These are phyloP conservation scores for Canna indica DNA, from an alignment of 176 grass and related monocot species.

Conservation along the genomic window DNA sequence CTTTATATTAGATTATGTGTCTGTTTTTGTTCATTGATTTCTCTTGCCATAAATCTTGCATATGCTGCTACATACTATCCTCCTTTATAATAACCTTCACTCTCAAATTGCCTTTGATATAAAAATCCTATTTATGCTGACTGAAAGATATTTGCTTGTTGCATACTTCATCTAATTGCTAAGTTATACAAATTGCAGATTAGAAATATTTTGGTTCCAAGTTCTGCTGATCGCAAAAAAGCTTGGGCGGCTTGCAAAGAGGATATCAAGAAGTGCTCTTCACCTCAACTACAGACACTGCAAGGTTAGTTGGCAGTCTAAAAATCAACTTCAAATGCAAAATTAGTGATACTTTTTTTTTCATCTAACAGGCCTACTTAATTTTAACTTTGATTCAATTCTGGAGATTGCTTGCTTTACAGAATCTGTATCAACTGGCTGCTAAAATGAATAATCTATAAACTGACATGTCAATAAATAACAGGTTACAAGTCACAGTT, in stretches of 20 bases:
- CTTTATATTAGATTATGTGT: too few species aligned
- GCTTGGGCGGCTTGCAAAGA: conserved; percentile 65
- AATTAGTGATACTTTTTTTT: conserved; percentile 1
- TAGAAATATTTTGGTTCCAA: conserved; percentile 72
- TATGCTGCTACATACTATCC: too few species aligned
- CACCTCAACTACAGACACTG: conserved; percentile 46
- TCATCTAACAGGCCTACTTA: too few species aligned
- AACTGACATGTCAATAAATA: background rate
- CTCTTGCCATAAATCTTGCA: too few species aligned
- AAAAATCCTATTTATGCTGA: background rate
- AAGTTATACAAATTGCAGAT: conserved; percentile 32
- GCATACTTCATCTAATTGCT: background rate
- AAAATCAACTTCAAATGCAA: background rate
- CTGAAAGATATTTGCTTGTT: background rate
- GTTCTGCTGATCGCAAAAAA: conserved; percentile 42
- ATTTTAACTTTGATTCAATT: background rate
- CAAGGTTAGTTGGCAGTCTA: conserved; percentile 47
- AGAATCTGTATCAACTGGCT: too few species aligned
- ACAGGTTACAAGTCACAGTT: conserved; percentile 69
- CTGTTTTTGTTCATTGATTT: too few species aligned
- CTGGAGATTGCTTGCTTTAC: too few species aligned
- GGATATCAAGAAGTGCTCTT: conserved; percentile 52
- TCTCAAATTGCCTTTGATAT: too few species aligned
- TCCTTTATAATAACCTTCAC: too few species aligned
- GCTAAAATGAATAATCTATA: too few species aligned